Evolutionary conservation across 345 rosid species (phyloP).

Genomic region (Punica granatum): DNA sequence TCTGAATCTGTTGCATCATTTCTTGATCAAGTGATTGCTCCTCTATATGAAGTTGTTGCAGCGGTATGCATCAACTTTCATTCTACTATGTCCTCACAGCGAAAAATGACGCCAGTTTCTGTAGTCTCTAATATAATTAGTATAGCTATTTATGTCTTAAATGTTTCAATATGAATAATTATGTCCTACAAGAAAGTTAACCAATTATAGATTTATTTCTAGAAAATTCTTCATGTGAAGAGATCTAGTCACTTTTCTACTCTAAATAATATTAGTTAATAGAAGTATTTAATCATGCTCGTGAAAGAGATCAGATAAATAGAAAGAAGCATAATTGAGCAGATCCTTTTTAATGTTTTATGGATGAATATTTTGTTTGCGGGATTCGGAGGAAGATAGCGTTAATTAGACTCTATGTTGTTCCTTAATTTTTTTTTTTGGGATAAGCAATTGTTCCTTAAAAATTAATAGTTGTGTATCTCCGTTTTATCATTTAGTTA

Average conservation of each 20-base stretch:
- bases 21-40: constrained; percentile 75
- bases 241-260: background rate
- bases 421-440: too few species aligned
- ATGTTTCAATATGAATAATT: too few species aligned
- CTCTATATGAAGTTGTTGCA: constrained; percentile 71
- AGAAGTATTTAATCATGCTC: too few species aligned
- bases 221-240: too few species aligned
- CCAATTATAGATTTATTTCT: too few species aligned
- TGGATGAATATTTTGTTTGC: background rate
- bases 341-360: background rate
- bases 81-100: background rate
- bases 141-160: too few species aligned
- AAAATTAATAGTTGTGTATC: too few species aligned
- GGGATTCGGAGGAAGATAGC: background rate
- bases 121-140: too few species aligned
- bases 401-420: background rate
- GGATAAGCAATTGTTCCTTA: too few species aligned
- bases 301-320: background rate
- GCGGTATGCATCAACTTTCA: constrained; percentile 50
- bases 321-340: background rate
- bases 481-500: background rate
- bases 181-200: too few species aligned
- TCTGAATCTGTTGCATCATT: constrained; percentile 57
- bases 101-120: background rate
- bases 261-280: too few species aligned